Evolutionary conservation across 257 asterid species (phyloP), one percentile per base, ranked within the genome.

Genomic region (Handroanthus guayacan): DNA sequence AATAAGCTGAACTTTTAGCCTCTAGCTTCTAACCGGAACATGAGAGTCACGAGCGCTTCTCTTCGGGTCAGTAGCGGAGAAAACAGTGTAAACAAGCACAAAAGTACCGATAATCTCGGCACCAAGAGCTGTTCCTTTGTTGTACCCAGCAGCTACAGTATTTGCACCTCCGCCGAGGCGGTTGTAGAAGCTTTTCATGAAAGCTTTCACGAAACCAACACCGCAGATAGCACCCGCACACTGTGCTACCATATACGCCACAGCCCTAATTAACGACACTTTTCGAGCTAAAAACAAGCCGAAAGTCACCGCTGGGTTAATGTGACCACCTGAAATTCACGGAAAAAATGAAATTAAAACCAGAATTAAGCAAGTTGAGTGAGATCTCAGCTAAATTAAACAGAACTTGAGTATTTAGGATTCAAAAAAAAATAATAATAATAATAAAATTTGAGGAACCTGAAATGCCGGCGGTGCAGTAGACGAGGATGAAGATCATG

Each of bases 391-490:
- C 62, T 56, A n/a, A n/a, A n/a, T n/a, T n/a, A n/a, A n/a, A n/a
- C n/a, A n/a, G n/a, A n/a, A n/a, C n/a, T n/a, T n/a, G n/a, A n/a
- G n/a, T n/a, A n/a, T n/a, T n/a, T n/a, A n/a, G n/a, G n/a, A n/a
- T n/a, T n/a, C n/a, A n/a, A n/a, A n/a, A n/a, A n/a, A n/a, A n/a
- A n/a, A n/a, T n/a, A n/a, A n/a, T n/a, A n/a, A n/a, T n/a, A n/a
- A n/a, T n/a, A n/a, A n/a, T n/a, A n/a, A n/a, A n/a, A n/a, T n/a
- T n/a, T n/a, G 9, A 14, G 47, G 18, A 16, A 91, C 97, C 97
- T 16, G 97, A 92, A 73, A 92, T 86, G 2, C 97, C 97, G 47
- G 96, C 97, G 71, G 97, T 92, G 95, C 97, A 92, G 96, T 92
- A 92, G 72, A 92, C 97, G 61, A 88, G 96, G 77, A 91, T 75